These are phyloP conservation scores for Arachnomyces sp. DNA, from an alignment of 2,329 filamentous ascomycete species.

Conservation along the genomic window DNA sequence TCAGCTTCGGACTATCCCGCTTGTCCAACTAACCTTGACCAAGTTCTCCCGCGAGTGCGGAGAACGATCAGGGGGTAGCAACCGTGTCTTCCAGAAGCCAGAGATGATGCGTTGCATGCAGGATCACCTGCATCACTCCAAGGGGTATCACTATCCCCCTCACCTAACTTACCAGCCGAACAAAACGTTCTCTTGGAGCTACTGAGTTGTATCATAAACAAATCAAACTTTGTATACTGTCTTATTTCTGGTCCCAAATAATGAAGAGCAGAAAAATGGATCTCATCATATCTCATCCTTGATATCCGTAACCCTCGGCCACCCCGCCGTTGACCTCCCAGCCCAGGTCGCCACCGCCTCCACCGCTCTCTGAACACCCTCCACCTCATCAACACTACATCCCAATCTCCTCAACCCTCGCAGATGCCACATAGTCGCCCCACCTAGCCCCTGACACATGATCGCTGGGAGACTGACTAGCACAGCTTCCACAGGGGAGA, in stretches of 20 bases:
- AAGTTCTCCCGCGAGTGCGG: too few species aligned
- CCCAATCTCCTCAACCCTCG: slow-evolving; percentile 35
- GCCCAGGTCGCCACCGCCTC: slow-evolving; percentile 16
- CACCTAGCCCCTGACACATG: slow-evolving; percentile 36
- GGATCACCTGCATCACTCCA: too few species aligned
- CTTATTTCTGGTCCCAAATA: background rate
- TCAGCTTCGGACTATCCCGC: too few species aligned
- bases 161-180: too few species aligned
- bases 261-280: background rate
- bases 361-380: slow-evolving; percentile 21
- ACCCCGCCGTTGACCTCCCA: slow-evolving; percentile 14
- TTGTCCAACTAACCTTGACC: too few species aligned
- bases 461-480: slow-evolving; percentile 37
- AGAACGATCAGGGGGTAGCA: too few species aligned
- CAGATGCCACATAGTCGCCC: slow-evolving; percentile 39
- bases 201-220: slow-evolving; percentile 1
- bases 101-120: too few species aligned
- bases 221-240: background rate
- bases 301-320: slow-evolving; percentile 16
- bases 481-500: slow-evolving; percentile 37
- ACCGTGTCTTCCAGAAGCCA: too few species aligned
- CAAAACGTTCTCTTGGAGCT: too few species aligned
- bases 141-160: too few species aligned
- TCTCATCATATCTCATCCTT: slow-evolving; percentile 12
- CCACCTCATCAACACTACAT: slow-evolving; percentile 31